These are phyloP conservation scores for Fraxinus anomala DNA, from an alignment of 257 asterid genomes.

Conservation along the genomic window DNA sequence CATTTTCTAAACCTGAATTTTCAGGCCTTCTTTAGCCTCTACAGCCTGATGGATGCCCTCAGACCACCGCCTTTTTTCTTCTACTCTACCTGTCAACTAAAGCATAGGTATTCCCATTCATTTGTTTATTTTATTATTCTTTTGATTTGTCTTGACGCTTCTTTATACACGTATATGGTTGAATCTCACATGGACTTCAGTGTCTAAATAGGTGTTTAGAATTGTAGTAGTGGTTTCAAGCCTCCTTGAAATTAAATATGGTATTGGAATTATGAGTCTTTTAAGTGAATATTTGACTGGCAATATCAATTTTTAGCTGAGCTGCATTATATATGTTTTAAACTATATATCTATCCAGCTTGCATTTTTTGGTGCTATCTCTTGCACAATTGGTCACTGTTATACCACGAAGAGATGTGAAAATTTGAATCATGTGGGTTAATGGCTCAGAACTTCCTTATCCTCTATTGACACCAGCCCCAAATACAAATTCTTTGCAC, in stretches of 20 bases:
- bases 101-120: too few relatives aligned
- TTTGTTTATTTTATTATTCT: background rate
- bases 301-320: background rate
- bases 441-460: background rate
- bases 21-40: conserved; percentile 95
- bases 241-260: background rate
- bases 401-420: background rate
- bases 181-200: too few relatives aligned
- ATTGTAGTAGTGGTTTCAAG: background rate
- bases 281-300: background rate
- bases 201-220: background rate
- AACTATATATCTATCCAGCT: background rate
- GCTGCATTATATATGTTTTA: background rate
- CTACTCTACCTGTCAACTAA: conserved; percentile 97
- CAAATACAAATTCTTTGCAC: background rate
- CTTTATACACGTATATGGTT: too few relatives aligned
- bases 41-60: conserved; percentile 99
- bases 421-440: background rate
- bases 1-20: conserved; percentile 65
- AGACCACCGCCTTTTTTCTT: conserved; percentile 96
- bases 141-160: background rate
- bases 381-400: background rate
- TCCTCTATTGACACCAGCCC: background rate
- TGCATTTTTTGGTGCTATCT: background rate
- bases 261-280: background rate